Conservation (phyloP, 768 basidiomycete species). For the Rossbeevera mucosa region DNA sequence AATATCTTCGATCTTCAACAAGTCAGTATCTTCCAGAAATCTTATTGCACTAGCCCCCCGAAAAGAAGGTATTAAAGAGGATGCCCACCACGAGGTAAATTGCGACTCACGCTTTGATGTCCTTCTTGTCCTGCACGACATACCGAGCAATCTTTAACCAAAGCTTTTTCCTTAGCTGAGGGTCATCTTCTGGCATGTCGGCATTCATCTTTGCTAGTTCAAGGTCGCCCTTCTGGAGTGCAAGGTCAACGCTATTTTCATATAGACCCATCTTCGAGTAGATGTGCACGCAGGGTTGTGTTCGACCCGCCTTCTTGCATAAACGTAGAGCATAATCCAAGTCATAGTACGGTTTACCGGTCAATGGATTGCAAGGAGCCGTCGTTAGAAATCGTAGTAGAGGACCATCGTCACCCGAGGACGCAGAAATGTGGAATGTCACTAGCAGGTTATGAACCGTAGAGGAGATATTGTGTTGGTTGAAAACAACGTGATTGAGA, state of each 20-base stretch:
- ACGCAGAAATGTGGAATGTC: constrained; percentile 69
- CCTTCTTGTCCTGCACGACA: constrained; percentile 96
- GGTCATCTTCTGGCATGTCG: constrained; percentile 90
- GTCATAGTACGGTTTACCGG: constrained; percentile 88
- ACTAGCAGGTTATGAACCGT: constrained; percentile 93
- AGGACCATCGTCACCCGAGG: constrained; percentile 66
- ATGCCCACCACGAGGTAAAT: not conserved
- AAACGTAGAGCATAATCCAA: constrained; percentile 93
- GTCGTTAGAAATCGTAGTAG: constrained; percentile 78
- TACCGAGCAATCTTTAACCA: constrained; percentile 99
- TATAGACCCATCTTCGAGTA: constrained; percentile 97
- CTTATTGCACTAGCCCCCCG: constrained; percentile 75
- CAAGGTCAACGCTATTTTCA: constrained; percentile 94
- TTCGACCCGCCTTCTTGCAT: constrained; percentile 77
- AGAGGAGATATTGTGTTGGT: constrained; percentile 72
- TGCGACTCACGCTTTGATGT: constrained; percentile 87
- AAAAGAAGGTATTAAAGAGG: not conserved
- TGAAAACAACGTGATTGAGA: constrained; percentile 79
- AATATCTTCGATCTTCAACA: constrained; percentile 98
- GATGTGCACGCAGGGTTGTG: constrained; percentile 90
- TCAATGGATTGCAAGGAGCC: constrained; percentile 77
- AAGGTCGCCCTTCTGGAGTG: constrained; percentile 89
- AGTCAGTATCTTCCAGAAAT: constrained; percentile 89
- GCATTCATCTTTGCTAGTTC: constrained; percentile 95
- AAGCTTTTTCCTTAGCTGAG: constrained; percentile 80